Evolutionary conservation across 208 protist genomes (phyloP).

Genomic region (Leishmania martiniquensis): DNA sequence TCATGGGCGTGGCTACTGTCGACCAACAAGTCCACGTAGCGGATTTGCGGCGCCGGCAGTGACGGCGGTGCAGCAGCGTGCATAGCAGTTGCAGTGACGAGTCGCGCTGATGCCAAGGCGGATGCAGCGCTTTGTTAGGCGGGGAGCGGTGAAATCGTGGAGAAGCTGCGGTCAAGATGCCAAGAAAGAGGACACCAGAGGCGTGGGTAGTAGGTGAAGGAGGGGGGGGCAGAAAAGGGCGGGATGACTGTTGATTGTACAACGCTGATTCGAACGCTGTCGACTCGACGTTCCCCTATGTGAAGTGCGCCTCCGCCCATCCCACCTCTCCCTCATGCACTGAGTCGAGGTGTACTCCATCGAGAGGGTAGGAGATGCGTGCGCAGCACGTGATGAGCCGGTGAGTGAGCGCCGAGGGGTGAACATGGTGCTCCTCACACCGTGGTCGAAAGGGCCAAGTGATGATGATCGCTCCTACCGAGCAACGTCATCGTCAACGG

Average conservation of each 20-base stretch:
- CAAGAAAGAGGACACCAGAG: background rate
- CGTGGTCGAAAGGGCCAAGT: background rate
- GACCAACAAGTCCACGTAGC: constrained; percentile 35
- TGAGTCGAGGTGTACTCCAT: background rate
- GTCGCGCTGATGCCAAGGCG: background rate
- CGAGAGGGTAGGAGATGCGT: no score
- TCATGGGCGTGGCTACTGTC: constrained; percentile 5
- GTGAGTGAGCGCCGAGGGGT: background rate
- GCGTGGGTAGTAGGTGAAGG: background rate
- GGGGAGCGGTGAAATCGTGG: background rate
- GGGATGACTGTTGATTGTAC: background rate
- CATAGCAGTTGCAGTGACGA: background rate
- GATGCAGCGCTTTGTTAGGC: background rate
- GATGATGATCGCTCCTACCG: background rate
- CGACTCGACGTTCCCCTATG: background rate
- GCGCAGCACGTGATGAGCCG: background rate
- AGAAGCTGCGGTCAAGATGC: background rate
- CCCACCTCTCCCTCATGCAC: background rate
- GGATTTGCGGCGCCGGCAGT: background rate
- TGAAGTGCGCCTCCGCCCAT: background rate
- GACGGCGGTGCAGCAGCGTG: constrained; percentile 1
- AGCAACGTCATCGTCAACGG: no score
- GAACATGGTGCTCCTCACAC: background rate
- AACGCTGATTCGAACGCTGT: background rate
- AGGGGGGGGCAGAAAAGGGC: background rate